Evolutionary conservation across 352 stramenopile genomes (phyloP), one percentile per base, ranked within the genome.

Genomic region (Sclerospora graminicola): DNA sequence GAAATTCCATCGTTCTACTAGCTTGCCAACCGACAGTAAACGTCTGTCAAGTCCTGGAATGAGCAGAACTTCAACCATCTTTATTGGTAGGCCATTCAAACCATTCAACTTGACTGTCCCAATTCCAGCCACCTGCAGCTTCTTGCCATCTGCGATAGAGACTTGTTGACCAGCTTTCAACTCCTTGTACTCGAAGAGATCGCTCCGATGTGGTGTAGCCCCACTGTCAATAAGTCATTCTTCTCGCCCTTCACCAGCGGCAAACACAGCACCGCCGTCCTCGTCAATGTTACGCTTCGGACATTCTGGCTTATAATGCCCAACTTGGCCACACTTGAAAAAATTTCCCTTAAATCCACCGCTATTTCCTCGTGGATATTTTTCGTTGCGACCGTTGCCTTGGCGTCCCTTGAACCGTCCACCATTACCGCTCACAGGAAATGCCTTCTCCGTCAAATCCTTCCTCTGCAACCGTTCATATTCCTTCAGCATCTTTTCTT

Each of bases 401-500:
- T n/a, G n/a, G n/a, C n/a, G n/a, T n/a, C 29, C 29, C 16, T 47
- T 42, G 29, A 41, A 44, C 20, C 1, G 11, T 0, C 18, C 9
- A 19, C 1, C 27, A 11, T n/a, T n/a, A n/a, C n/a, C n/a, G n/a
- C n/a, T n/a, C n/a, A n/a, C n/a, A n/a, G n/a, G n/a, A n/a, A n/a
- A n/a, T n/a, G n/a, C n/a, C n/a, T n/a, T n/a, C 5, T 58, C 34
- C 1, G 31, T 46, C 1, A 8, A 2, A 1, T 48, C 19, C 18
- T 57, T 45, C 14, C 33, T 62, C 5, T 57, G 2, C 4, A 26
- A 18, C 15, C 51, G 47, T 20, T 66, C 51, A 24, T 51, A 41
- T 15, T 54, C 35, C 47, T 57, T 63, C 1, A 62, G 34, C 7
- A 51, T 40, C 44, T 55, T 67, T 23, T 63, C 52, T 30, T 49